phyloP scores from a whole-genome alignment of 345 rosid species.

The Chamaenerion angustifolium region DNA sequence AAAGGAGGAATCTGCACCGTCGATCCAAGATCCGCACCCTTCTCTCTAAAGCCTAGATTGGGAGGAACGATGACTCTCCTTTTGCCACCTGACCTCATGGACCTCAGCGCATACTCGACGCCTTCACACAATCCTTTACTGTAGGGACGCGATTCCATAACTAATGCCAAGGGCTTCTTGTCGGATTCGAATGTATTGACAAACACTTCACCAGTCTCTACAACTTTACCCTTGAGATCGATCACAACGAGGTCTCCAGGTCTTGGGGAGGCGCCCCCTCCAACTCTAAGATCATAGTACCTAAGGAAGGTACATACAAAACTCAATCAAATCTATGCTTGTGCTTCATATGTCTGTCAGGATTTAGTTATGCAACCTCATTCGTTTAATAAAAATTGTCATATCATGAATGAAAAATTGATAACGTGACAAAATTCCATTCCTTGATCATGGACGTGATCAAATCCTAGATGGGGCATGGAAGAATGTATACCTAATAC shows the following conservation, averaged over 20 bases:
- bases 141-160: constrained; percentile 73
- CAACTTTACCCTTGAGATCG: constrained; percentile 47
- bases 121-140: constrained; percentile 81
- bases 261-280: constrained; percentile 70
- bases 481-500: constrained; percentile 71
- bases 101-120: constrained; percentile 46
- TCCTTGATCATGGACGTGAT: neutral
- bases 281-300: constrained; percentile 68
- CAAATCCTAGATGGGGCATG: too few relatives aligned
- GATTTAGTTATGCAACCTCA: too few relatives aligned
- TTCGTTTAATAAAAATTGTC: too few relatives aligned
- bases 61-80: constrained; percentile 68
- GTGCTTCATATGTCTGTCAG: neutral
- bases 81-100: constrained; percentile 83
- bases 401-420: too few relatives aligned
- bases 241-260: constrained; percentile 80
- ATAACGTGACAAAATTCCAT: too few relatives aligned
- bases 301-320: constrained; percentile 18
- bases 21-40: constrained; percentile 54
- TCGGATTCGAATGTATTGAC: constrained; percentile 52
- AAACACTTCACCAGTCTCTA: constrained; percentile 46
- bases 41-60: constrained; percentile 57
- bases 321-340: neutral
- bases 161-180: constrained; percentile 56
- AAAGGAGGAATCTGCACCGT: constrained; percentile 53